phyloP scores from a whole-genome alignment of 495 filamentous ascomycete genomes.

The Penicillium canescens region DNA sequence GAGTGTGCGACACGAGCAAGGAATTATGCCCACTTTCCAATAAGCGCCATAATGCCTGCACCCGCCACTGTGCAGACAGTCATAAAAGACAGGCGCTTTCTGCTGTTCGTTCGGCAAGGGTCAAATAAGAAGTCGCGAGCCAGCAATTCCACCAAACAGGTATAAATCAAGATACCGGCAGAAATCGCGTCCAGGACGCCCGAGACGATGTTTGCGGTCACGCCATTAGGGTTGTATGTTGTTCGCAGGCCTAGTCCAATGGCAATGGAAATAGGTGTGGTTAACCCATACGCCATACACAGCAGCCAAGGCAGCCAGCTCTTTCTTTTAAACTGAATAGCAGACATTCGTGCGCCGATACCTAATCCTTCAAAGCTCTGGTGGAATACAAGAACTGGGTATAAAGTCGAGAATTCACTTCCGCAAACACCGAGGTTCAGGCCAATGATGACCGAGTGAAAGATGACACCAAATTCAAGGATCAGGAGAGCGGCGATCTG shows the following conservation, averaged over 20 bases:
- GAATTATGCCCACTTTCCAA: constrained; percentile 45
- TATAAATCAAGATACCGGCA: constrained; percentile 42
- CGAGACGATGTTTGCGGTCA: constrained; percentile 35
- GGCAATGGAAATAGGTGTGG: constrained; percentile 41
- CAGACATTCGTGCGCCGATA: constrained; percentile 39
- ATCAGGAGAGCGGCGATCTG: constrained; percentile 45
- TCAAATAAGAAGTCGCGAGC: constrained; percentile 44
- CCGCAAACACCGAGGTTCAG: constrained; percentile 67
- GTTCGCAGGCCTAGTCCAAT: constrained; percentile 39
- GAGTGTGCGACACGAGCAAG: too few relatives aligned
- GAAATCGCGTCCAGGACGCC: constrained; percentile 39
- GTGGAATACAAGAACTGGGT: constrained; percentile 62
- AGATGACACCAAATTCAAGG: constrained; percentile 72
- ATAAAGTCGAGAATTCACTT: constrained; percentile 62
- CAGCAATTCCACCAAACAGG: constrained; percentile 40
- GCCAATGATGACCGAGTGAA: constrained; percentile 74
- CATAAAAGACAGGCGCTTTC: constrained; percentile 37
- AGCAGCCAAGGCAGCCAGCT: constrained; percentile 38
- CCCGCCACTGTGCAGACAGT: constrained; percentile 30
- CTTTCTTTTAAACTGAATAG: constrained; percentile 48
- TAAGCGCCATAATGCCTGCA: constrained; percentile 39
- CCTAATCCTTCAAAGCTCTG: constrained; percentile 29
- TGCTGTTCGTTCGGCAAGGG: constrained; percentile 33
- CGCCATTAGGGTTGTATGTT: constrained; percentile 39
- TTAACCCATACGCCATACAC: constrained; percentile 36